These are phyloP conservation scores for Saitozyma sp. DNA, from an alignment of 768 basidiomycete species.

Conservation along the genomic window DNA sequence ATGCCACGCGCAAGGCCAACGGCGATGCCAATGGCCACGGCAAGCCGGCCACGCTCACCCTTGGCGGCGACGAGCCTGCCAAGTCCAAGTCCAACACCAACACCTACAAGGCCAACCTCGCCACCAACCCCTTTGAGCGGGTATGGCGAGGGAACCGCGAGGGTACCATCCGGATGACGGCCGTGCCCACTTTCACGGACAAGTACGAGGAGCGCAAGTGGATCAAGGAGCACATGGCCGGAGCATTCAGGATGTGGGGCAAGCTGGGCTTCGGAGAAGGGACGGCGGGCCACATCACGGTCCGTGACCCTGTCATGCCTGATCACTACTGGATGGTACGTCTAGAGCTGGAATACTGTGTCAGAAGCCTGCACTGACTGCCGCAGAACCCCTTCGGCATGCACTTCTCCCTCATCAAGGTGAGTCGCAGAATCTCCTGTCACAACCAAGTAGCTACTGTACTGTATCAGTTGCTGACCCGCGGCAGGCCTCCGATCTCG, in stretches of 20 bases:
- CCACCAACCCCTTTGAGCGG: slow-evolving; percentile 16
- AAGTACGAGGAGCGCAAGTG: slow-evolving; percentile 20
- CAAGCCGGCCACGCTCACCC: background rate
- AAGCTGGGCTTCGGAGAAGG: slow-evolving; percentile 17
- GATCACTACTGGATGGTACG: slow-evolving; percentile 24
- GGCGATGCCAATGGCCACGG: no score
- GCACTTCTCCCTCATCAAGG: slow-evolving; percentile 58
- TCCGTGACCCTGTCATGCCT: slow-evolving; percentile 14
- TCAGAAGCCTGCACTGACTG: no score
- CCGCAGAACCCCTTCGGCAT: slow-evolving; percentile 46
- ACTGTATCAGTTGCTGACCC: background rate
- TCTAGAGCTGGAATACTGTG: no score
- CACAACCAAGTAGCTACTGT: slow-evolving; percentile 25
- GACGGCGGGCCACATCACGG: slow-evolving; percentile 19
- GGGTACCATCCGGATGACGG: slow-evolving; percentile 14
- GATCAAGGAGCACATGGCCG: slow-evolving; percentile 16
- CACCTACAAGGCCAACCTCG: slow-evolving; percentile 15
- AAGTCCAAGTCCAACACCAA: background rate
- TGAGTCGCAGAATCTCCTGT: slow-evolving; percentile 37
- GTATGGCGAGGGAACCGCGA: slow-evolving; percentile 18
- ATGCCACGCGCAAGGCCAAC: background rate
- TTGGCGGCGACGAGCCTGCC: slow-evolving; percentile 5
- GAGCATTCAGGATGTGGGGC: slow-evolving; percentile 10
- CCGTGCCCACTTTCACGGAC: slow-evolving; percentile 16
- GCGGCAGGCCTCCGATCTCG: slow-evolving; percentile 14